These are phyloP conservation scores for Cercis canadensis DNA, from an alignment of 306 rosid species.

Conservation along the genomic window DNA sequence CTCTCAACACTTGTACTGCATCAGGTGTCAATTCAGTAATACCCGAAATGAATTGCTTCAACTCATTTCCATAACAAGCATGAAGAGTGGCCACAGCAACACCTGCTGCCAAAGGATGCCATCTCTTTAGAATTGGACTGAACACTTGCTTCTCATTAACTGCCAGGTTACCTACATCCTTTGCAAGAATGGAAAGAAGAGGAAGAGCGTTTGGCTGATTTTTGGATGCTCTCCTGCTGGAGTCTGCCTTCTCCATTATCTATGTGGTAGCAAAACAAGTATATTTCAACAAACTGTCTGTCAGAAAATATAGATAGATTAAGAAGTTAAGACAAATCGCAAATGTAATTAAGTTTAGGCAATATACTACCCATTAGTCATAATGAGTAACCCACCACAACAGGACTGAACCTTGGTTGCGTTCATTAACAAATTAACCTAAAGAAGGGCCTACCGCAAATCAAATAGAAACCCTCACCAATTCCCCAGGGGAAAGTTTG, in stretches of 20 bases:
- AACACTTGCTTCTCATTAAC: constrained; percentile 77
- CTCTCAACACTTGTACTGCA: constrained; percentile 91
- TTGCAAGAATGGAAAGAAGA: constrained; percentile 84
- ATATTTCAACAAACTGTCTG: constrained; percentile 41
- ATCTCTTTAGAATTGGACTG: constrained; percentile 90
- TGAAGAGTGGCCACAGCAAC: constrained; percentile 99
- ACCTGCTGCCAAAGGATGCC: constrained; percentile 98
- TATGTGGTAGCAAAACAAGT: constrained; percentile 41
- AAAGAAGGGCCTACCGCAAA: too few relatives aligned
- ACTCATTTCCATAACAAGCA: constrained; percentile 86
- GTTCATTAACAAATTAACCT: too few relatives aligned
- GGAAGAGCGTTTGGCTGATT: constrained; percentile 92
- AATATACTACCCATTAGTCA: background rate
- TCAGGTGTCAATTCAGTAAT: constrained; percentile 93
- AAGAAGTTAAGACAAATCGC: background rate
- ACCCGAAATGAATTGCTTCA: constrained; percentile 85
- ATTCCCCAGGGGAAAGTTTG: too few relatives aligned
- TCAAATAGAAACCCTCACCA: too few relatives aligned
- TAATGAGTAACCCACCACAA: constrained; percentile 6
- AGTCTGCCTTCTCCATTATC: constrained; percentile 98
- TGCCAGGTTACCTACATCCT: constrained; percentile 93
- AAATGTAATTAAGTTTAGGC: too few relatives aligned
- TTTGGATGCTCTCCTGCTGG: constrained; percentile 95
- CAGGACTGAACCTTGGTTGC: too few relatives aligned
- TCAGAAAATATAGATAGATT: background rate